Percentiles rank a stretch among this genome's conserved stretches.
Conservation (phyloP, 106 monocot species). For the Platanthera zijinensis region DNA sequence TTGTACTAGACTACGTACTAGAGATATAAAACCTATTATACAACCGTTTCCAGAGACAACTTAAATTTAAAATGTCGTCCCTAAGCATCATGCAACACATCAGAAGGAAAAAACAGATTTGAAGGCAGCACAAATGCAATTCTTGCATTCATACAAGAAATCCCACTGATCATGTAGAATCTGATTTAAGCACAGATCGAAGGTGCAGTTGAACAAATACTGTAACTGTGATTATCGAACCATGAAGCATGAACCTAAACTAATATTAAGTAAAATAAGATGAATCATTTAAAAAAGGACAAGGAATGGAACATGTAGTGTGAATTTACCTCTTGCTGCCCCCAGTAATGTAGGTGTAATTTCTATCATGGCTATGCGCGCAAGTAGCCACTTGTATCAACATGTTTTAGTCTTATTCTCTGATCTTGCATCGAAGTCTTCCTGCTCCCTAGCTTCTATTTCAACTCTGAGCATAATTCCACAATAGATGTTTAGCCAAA, state of each 20-base stretch:
- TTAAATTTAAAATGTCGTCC: too few species aligned
- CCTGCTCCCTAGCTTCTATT: conserved; percentile 53
- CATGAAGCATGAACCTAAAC: too few species aligned
- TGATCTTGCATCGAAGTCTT: conserved; percentile 87
- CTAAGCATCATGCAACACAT: background rate
- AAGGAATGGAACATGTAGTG: background rate
- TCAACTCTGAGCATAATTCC: conserved; percentile 35
- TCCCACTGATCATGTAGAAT: too few species aligned
- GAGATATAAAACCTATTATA: background rate
- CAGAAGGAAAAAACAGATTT: background rate
- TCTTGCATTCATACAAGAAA: background rate
- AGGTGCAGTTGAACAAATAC: too few species aligned
- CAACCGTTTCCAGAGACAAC: too few species aligned
- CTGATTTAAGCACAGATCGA: too few species aligned
- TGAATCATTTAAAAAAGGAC: background rate
- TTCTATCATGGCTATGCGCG: conserved; percentile 67
- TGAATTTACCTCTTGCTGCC: conserved; percentile 86
- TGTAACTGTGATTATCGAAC: too few species aligned
- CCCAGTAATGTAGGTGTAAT: conserved; percentile 79
- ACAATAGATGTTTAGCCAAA: background rate
- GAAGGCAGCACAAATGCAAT: background rate
- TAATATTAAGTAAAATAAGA: background rate
- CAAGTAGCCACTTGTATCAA: conserved; percentile 72
- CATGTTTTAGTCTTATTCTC: conserved; percentile 54
- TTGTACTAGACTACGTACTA: background rate